Evolutionary conservation across 2,329 filamentous ascomycete genomes (phyloP).

Genomic region (Fusarium phyllophilum): DNA sequence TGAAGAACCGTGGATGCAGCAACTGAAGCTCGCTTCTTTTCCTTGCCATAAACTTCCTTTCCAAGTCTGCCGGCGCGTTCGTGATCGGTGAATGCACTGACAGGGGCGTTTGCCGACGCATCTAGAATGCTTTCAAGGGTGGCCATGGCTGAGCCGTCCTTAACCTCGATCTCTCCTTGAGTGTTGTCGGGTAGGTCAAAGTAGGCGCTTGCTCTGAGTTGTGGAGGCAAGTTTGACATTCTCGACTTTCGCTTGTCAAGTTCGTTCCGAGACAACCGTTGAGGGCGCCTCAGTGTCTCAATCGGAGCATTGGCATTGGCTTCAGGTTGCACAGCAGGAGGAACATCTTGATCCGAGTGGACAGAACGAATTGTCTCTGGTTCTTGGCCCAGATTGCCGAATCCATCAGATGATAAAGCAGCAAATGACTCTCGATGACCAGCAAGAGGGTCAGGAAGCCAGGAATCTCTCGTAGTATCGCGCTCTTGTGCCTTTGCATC

Average conservation of each 20-base stretch:
- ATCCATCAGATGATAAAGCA: constrained; percentile 45
- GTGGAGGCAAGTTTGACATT: constrained; percentile 72
- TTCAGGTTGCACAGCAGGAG: constrained; percentile 26
- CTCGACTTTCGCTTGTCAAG: constrained; percentile 49
- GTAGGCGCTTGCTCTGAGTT: constrained; percentile 89
- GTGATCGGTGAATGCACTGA: constrained; percentile 92
- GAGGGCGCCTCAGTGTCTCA: constrained; percentile 48
- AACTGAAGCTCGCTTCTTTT: constrained; percentile 60
- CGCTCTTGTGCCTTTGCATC: constrained; percentile 18
- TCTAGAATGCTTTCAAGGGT: constrained; percentile 93
- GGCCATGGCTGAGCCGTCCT: constrained; percentile 84
- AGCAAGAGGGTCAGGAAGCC: constrained; percentile 60
- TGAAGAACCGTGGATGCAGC: constrained; percentile 43
- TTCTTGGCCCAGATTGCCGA: constrained; percentile 31
- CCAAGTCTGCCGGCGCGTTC: constrained; percentile 81
- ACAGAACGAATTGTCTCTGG: constrained; percentile 30
- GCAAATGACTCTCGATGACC: constrained; percentile 51
- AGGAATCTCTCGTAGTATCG: constrained; percentile 46
- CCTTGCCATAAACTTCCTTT: constrained; percentile 75
- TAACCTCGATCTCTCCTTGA: constrained; percentile 64
- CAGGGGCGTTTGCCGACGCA: constrained; percentile 86
- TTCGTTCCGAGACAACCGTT: constrained; percentile 47
- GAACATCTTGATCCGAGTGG: constrained; percentile 26
- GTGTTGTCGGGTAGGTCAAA: constrained; percentile 76
- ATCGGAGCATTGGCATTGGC: constrained; percentile 25